Conservation (phyloP, 1,284 basidiomycete genomes). For the Lignosus rhinocerotis region DNA sequence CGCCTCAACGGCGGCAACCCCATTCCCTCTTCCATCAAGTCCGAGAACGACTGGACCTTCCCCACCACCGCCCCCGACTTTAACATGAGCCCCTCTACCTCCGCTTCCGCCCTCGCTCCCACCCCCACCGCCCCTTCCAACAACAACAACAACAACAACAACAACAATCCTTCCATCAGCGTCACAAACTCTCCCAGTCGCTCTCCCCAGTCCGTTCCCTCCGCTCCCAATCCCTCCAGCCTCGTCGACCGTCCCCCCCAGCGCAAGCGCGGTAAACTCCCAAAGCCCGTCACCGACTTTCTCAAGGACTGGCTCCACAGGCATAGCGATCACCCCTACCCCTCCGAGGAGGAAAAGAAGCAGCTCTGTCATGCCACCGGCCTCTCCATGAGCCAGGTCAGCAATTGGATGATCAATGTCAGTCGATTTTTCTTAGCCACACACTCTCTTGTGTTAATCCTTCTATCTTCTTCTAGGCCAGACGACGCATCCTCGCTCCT, state of each 20-base stretch:
- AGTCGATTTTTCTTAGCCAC: constrained; percentile 33
- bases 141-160: too few relatives aligned
- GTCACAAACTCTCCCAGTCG: constrained; percentile 40
- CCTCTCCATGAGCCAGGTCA: constrained; percentile 85
- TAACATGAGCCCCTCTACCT: constrained; percentile 35
- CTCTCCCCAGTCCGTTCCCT: constrained; percentile 52
- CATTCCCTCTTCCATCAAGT: constrained; percentile 29
- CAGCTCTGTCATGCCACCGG: constrained; percentile 83
- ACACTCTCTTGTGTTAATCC: too few relatives aligned
- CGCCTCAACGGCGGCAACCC: constrained; percentile 26
- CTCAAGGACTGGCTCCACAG: constrained; percentile 89
- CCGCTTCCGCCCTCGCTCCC: constrained; percentile 41
- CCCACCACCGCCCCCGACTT: constrained; percentile 42
- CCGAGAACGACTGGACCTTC: constrained; percentile 48
- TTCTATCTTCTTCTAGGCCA: constrained; percentile 49
- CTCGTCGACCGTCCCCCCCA: constrained; percentile 63
- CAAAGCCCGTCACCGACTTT: constrained; percentile 87
- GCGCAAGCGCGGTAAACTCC: constrained; percentile 83
- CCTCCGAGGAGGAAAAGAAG: constrained; percentile 89
- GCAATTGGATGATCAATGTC: constrained; percentile 91
- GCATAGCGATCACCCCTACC: constrained; percentile 88
- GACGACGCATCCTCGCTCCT: constrained; percentile 78
- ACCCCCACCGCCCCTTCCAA: constrained; percentile 29
- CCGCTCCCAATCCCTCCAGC: constrained; percentile 46
- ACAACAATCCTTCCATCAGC: constrained; percentile 29